phyloP scores from a whole-genome alignment of 2,329 filamentous ascomycete genomes.

The Ampelomyces quisqualis region DNA sequence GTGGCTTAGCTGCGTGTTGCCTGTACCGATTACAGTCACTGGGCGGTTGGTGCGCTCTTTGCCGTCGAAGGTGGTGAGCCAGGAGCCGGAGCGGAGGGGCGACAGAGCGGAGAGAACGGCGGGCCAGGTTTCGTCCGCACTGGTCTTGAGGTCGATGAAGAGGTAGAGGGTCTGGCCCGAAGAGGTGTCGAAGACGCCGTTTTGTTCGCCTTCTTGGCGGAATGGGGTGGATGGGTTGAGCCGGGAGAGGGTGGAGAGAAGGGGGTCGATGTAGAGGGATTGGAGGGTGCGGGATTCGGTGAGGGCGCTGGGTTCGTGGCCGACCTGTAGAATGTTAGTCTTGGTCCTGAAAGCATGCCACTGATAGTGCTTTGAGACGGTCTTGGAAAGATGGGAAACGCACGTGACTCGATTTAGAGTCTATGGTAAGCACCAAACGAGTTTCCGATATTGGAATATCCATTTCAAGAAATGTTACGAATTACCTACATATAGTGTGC shows the following conservation, averaged over 20 bases:
- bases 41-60: slow-evolving; percentile 50
- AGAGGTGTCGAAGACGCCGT: slow-evolving; percentile 64
- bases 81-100: slow-evolving; percentile 56
- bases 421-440: too few species aligned
- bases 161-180: slow-evolving; percentile 61
- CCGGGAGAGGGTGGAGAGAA: slow-evolving; percentile 56
- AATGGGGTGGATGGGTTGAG: slow-evolving; percentile 59
- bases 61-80: slow-evolving; percentile 56
- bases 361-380: too few species aligned
- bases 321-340: slow-evolving; percentile 47
- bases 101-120: slow-evolving; percentile 58
- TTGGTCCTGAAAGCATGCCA: too few species aligned
- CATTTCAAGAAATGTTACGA: neutral
- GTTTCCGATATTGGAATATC: neutral
- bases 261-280: slow-evolving; percentile 61
- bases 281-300: slow-evolving; percentile 56
- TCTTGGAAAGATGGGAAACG: too few species aligned
- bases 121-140: slow-evolving; percentile 57
- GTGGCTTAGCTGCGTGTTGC: slow-evolving; percentile 48
- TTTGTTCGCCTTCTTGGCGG: slow-evolving; percentile 49
- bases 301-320: slow-evolving; percentile 57
- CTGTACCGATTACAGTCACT: slow-evolving; percentile 64
- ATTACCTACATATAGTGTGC: slow-evolving; percentile 53
- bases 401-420: neutral
- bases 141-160: slow-evolving; percentile 65